These are phyloP conservation scores for Tulasnella sp. DNA, from an alignment of 768 basidiomycete species.

Conservation along the genomic window DNA sequence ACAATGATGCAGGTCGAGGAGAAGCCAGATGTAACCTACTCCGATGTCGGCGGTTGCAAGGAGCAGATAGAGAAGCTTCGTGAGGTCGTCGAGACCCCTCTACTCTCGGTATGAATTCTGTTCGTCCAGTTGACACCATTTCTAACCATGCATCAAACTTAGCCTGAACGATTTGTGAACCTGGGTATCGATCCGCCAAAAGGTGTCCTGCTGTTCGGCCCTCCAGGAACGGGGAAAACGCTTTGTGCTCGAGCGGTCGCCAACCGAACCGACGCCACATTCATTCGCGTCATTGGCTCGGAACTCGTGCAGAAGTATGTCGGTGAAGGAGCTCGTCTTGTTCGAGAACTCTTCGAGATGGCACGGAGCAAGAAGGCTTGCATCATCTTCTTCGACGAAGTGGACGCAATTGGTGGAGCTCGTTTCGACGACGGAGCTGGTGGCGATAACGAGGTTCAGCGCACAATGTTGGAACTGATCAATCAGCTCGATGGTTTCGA, in stretches of 20 bases:
- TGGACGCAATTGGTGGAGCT: constrained; percentile 97
- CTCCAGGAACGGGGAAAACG: constrained; percentile 97
- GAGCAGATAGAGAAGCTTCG: constrained; percentile 99
- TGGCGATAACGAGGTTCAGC: constrained; percentile 97
- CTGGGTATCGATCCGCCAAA: constrained; percentile 99
- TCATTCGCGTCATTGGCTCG: constrained; percentile 98
- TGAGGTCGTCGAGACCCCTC: constrained; percentile 95
- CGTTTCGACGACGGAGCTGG: constrained; percentile 98
- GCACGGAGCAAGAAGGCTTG: constrained; percentile 98
- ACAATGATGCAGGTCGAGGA: constrained; percentile 99
- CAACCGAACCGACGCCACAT: constrained; percentile 97
- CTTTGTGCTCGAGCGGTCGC: constrained; percentile 97
- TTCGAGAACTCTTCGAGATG: constrained; percentile 98
- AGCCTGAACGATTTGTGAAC: constrained; percentile 99
- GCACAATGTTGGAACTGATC: constrained; percentile 98
- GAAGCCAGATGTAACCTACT: constrained; percentile 97
- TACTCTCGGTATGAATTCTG: constrained; percentile 69
- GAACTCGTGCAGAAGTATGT: constrained; percentile 99
- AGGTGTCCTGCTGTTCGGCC: constrained; percentile 92
- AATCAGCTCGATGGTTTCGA: constrained; percentile 99
- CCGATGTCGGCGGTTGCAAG: constrained; percentile 97
- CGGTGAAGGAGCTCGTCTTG: constrained; percentile 98
- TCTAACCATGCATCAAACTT: constrained; percentile 32
- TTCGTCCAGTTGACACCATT: constrained; percentile 1
- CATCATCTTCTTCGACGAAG: constrained; percentile 99